Evolutionary conservation across 495 filamentous ascomycete genomes (phyloP).

Genomic region (Neurospora sp.): DNA sequence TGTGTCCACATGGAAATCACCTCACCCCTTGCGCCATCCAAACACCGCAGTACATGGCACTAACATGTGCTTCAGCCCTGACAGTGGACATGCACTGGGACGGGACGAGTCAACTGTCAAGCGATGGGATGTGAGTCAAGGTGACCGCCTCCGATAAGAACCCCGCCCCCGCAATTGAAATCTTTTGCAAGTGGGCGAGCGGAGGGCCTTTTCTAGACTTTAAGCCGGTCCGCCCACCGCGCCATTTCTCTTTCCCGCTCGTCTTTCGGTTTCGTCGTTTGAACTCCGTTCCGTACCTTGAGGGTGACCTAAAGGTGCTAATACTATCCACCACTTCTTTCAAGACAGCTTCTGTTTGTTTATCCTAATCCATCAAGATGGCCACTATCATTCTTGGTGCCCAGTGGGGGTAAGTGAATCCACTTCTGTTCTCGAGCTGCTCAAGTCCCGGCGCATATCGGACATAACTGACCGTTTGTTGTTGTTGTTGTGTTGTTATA

Average conservation of each 20-base stretch:
- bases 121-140: neutral
- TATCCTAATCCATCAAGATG: conserved; percentile 7
- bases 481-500: conserved; percentile 28
- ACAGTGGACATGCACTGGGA: neutral
- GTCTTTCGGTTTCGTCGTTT: neutral
- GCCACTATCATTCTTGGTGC: conserved; percentile 22
- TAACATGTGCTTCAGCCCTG: neutral
- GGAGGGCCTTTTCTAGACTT: neutral
- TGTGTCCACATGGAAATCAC: neutral
- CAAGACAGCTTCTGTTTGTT: neutral
- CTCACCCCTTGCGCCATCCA: neutral
- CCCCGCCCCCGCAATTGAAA: conserved; percentile 12
- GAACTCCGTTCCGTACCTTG: neutral
- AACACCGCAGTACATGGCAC: neutral
- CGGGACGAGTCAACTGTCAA: neutral
- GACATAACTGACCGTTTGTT: neutral
- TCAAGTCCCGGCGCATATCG: neutral
- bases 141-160: neutral
- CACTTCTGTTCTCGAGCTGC: neutral
- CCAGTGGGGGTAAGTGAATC: conserved; percentile 18
- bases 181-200: conserved; percentile 2
- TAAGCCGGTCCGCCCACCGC: neutral
- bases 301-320: neutral
- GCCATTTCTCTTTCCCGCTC: conserved; percentile 8
- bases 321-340: neutral